These are phyloP conservation scores for Candida anutae DNA, from an alignment of 1,139 yeast genomes.

Conservation along the genomic window DNA sequence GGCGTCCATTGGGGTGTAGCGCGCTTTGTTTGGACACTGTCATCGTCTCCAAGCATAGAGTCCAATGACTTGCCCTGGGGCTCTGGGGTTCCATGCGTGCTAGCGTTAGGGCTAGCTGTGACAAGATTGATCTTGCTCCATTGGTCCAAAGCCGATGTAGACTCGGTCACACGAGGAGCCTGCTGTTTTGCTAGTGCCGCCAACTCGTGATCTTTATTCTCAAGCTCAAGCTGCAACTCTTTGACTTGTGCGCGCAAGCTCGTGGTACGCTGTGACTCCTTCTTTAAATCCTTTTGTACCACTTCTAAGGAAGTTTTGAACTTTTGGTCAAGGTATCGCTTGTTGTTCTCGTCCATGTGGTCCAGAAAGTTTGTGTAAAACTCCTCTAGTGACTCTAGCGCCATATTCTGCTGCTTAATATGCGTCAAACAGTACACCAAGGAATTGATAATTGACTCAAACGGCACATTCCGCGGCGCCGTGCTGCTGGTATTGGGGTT, in stretches of 20 bases:
- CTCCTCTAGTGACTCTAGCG: slow-evolving; percentile 22
- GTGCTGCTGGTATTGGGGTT: slow-evolving; percentile 55
- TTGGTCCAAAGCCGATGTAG: too few species aligned
- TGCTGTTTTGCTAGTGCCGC: too few species aligned
- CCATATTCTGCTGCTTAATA: slow-evolving; percentile 30
- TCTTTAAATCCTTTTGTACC: slow-evolving; percentile 14
- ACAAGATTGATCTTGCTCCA: too few species aligned
- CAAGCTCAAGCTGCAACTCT: slow-evolving; percentile 1
- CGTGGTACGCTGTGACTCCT: slow-evolving; percentile 13
- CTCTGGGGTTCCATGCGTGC: too few species aligned
- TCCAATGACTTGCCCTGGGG: too few species aligned
- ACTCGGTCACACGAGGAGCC: too few species aligned
- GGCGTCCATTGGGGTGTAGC: too few species aligned
- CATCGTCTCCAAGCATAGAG: too few species aligned
- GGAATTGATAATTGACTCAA: slow-evolving; percentile 32
- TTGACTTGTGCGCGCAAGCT: slow-evolving; percentile 8
- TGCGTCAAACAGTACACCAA: slow-evolving; percentile 22
- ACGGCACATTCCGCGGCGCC: slow-evolving; percentile 19
- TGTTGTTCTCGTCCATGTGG: slow-evolving; percentile 22
- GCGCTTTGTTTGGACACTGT: too few species aligned
- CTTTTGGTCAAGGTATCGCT: slow-evolving; percentile 17
- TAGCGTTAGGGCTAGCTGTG: too few species aligned
- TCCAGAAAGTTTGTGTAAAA: slow-evolving; percentile 24
- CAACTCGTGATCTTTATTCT: slow-evolving; percentile 1
- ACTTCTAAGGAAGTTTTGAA: slow-evolving; percentile 13